A percentile compares a stretch with the other conserved stretches of the same genome.
phyloP scores from a whole-genome alignment of 164 flowering plant species.

The Chimonanthus salicifolius region DNA sequence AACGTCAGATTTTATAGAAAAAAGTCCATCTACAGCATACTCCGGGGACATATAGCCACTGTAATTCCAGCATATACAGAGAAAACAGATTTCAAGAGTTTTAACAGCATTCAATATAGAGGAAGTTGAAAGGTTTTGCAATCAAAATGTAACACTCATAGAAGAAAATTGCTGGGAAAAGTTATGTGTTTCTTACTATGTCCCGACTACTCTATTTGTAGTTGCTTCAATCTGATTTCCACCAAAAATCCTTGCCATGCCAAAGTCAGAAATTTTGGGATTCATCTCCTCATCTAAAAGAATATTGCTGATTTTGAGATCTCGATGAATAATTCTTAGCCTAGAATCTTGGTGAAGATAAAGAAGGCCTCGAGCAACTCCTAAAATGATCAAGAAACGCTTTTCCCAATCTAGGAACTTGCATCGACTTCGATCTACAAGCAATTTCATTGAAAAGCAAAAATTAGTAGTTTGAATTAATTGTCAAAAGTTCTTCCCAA shows the following conservation, averaged over 20 bases:
- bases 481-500: neutral
- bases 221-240: slow-evolving; percentile 17
- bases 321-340: slow-evolving; percentile 46
- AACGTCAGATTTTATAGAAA: neutral
- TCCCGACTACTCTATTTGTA: slow-evolving; percentile 27
- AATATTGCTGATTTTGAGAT: slow-evolving; percentile 52
- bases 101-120: neutral
- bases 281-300: slow-evolving; percentile 39
- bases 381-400: slow-evolving; percentile 23
- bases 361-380: slow-evolving; percentile 46
- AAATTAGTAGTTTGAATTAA: neutral
- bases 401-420: slow-evolving; percentile 25
- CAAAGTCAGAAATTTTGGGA: slow-evolving; percentile 52
- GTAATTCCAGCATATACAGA: neutral
- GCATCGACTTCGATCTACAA: slow-evolving; percentile 20
- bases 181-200: slow-evolving; percentile 24
- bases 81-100: neutral
- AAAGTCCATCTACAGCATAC: slow-evolving; percentile 3
- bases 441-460: neutral
- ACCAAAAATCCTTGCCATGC: slow-evolving; percentile 54
- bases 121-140: neutral
- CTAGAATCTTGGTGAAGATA: slow-evolving; percentile 60
- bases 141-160: neutral
- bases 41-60: slow-evolving; percentile 8
- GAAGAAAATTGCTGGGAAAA: neutral